Base-by-base conservation (phyloP, 2,329 filamentous ascomycete species). In the Colletotrichum orbiculare region DNA sequence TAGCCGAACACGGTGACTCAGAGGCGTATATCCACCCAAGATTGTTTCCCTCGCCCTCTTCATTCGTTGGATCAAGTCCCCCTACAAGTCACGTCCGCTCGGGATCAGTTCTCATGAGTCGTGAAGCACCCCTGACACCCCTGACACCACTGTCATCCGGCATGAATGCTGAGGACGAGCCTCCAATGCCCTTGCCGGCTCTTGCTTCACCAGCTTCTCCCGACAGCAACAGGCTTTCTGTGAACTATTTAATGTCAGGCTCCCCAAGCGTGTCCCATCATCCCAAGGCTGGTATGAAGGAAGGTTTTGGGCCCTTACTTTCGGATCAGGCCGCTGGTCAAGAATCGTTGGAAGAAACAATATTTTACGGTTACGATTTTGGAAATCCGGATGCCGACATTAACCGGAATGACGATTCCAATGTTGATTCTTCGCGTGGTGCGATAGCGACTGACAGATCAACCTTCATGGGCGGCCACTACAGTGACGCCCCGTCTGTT, bases 361-460 rank as follows among this genome's bases (percentile, higher is more conserved):
- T 77, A 7, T 86, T 83, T 47, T 93, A 91, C 73, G 92, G 92
- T 6, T 85, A 91, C 65, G 92, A 95, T 72, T 82, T 87, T 60
- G 92, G 92, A 1, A 82, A 88, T 66, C 84, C 84, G 9, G 92
- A 95, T 76, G 78, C 87, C 17, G 92, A 95, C 70, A 78, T 91
- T 1, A 87, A 87, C 35, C 86, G 84, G 54, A 94, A 94, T 70
- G 87, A 93, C 71, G 92, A 95, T 69, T 77, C 79, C 37, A 85
- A 85, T 54, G 91, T 91, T 13, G 89, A 94, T 43, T 83, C 83
- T 76, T 49, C 76, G 76, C 61, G 37, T 4, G 15, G 6, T 9
- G 9, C 33, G 17, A 38, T 11, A 15, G 13, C 7, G 25, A 12
- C 8, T 33, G 25, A 25, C 25, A 25, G 25, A 25, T 25, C 2